Base-by-base conservation (phyloP, 1,284 basidiomycete species). In the Spongispora temasekensis region DNA sequence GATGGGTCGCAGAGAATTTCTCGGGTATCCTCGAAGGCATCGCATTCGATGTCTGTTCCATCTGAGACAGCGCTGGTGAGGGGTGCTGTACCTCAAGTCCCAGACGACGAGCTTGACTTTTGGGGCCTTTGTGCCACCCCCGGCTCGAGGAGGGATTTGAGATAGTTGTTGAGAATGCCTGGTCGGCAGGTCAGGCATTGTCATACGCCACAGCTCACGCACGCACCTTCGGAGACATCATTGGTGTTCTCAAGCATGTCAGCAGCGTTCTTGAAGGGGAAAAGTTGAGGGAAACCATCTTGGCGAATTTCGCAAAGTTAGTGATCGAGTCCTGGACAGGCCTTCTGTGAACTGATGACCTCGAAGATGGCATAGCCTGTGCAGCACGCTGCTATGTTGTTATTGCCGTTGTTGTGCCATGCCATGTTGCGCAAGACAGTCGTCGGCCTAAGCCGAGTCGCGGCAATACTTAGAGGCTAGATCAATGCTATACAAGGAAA, bases 241-340 rank as follows among this genome's bases (percentile, higher is more conserved):
- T 98, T 97, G 60, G 91, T 91, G 71, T 97, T 98, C 79, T 99
- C 95, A 66, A 99, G 81, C 30, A 97, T 97, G 76, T 98, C 93
- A 2, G 94, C 95, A 42, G 96, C 95, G 66, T 84, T 95, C 76
- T 94, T 95, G 84, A 97, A 99, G 2, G 97, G 61, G 90, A 85
- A 82, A 98, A 99, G 73, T 93, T 96, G 76, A 93, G 81, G 71
- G 89, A 84, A 67, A 98, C 93, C 93, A 98, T 97, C 82, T 96
- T 95, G 67, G 87, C 84, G 77, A 99, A 99, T 75, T 94, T 95
- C 73, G 88, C 83, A 70, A 97, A 82, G 78, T 98, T 94, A 67
- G 83, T 83, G 69, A 97, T 89, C 50, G 93, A 90, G 62, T 92
- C 88, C 79, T 98, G 96, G 59, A 96, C 90, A 53, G 86, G 85